A percentile compares a stretch with the other conserved stretches of the same genome.
Conservation (phyloP, 2,329 filamentous ascomycete species). For the Coniochaeta prunicola region DNA sequence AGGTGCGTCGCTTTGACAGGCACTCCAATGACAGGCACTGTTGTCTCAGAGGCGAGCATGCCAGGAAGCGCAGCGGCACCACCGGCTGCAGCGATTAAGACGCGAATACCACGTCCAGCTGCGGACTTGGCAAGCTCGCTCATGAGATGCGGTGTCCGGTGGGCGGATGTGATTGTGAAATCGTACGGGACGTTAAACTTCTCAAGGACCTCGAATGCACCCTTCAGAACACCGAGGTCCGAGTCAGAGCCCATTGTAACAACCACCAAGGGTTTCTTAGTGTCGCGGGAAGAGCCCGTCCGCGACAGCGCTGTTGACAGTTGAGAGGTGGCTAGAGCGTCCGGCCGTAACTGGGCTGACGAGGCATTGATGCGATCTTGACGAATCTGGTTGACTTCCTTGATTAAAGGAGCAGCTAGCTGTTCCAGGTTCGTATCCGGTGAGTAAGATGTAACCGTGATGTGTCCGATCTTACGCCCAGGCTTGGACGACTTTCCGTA, state of each 20-base stretch:
- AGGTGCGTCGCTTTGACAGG: constrained; percentile 68
- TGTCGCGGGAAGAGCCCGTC: constrained; percentile 16
- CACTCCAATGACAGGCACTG: constrained; percentile 69
- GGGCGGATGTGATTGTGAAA: constrained; percentile 71
- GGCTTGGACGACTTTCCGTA: constrained; percentile 89
- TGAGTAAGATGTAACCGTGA: constrained; percentile 69
- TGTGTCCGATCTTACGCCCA: constrained; percentile 89
- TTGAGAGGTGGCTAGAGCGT: constrained; percentile 1
- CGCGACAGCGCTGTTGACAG: background rate
- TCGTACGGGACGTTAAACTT: constrained; percentile 68
- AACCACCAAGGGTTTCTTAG: constrained; percentile 52
- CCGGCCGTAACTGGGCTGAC: constrained; percentile 27
- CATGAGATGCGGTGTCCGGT: constrained; percentile 68
- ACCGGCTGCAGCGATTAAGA: constrained; percentile 70
- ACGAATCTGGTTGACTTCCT: constrained; percentile 52
- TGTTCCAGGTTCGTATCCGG: constrained; percentile 56
- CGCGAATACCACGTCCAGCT: constrained; percentile 57
- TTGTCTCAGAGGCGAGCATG: constrained; percentile 66
- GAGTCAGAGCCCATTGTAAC: constrained; percentile 83
- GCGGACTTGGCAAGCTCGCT: constrained; percentile 57
- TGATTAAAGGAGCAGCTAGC: constrained; percentile 61
- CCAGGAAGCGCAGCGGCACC: constrained; percentile 68
- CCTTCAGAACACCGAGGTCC: constrained; percentile 61
- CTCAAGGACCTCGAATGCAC: constrained; percentile 58
- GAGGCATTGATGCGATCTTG: constrained; percentile 41